phyloP scores from a whole-genome alignment of 163 green algal species.

The Volvox carteri region DNA sequence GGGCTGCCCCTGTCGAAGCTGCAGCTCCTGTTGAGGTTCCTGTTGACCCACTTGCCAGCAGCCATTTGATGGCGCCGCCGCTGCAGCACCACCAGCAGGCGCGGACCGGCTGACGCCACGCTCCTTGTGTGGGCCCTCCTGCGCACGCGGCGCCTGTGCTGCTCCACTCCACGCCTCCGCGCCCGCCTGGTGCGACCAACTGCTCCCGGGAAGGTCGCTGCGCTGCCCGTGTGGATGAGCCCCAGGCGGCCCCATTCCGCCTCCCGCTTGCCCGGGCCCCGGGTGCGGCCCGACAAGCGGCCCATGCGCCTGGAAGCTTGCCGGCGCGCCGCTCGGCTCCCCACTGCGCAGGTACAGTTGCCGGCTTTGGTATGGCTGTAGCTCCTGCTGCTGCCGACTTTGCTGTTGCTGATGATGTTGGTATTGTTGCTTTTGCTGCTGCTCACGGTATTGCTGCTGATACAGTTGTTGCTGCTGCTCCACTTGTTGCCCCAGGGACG shows the following conservation, averaged over 20 bases:
- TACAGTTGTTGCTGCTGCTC: constrained; percentile 32
- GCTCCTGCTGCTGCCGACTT: too few relatives aligned
- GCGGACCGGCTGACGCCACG: too few relatives aligned
- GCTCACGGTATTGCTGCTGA: neutral
- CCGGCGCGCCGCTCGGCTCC: neutral
- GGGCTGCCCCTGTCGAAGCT: neutral
- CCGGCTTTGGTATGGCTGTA: too few relatives aligned
- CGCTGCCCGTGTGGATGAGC: neutral
- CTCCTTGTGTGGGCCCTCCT: too few relatives aligned
- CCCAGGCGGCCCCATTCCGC: neutral
- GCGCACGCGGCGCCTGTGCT: neutral
- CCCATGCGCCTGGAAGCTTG: neutral
- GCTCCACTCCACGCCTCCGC: neutral
- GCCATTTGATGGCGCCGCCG: neutral
- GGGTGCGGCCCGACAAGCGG: neutral
- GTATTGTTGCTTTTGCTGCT: constrained; percentile 2
- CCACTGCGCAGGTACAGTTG: too few relatives aligned
- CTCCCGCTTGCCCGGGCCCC: too few relatives aligned
- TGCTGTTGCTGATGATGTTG: too few relatives aligned
- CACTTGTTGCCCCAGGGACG: neutral
- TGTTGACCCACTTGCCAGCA: neutral
- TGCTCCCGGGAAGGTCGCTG: neutral
- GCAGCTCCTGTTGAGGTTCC: neutral
- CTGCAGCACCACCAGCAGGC: too few relatives aligned
- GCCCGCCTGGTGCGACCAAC: neutral